These are phyloP conservation scores for Aurifilum marmelostoma DNA, from an alignment of 2,329 filamentous ascomycete genomes.

Conservation along the genomic window DNA sequence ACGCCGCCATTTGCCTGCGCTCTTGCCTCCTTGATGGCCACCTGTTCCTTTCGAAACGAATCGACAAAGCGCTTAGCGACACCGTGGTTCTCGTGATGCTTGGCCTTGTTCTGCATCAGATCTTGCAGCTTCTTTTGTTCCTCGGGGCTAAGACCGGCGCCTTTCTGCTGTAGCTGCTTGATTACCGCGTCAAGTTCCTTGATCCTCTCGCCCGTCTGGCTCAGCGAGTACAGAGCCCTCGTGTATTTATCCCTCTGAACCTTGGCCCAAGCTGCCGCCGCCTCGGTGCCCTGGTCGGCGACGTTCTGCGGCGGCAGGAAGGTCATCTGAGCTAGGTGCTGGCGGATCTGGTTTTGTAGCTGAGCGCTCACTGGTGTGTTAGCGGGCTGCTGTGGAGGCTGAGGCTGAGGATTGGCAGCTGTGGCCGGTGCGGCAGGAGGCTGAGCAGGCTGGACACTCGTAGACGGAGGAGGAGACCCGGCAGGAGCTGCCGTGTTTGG, in stretches of 20 bases:
- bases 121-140: constrained; percentile 50
- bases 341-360: constrained; percentile 43
- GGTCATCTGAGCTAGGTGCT: constrained; percentile 52
- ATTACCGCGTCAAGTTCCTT: constrained; percentile 46
- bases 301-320: constrained; percentile 50
- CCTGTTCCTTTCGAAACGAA: constrained; percentile 51
- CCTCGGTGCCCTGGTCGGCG: constrained; percentile 47
- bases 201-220: constrained; percentile 47
- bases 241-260: constrained; percentile 53
- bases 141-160: constrained; percentile 49
- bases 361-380: neutral
- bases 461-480: constrained; percentile 17
- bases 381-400: constrained; percentile 30
- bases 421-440: constrained; percentile 20
- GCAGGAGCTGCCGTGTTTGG: constrained; percentile 23
- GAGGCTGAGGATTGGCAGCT: constrained; percentile 32
- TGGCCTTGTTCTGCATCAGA: constrained; percentile 48
- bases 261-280: constrained; percentile 50
- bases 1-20: constrained; percentile 30
- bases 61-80: constrained; percentile 55
- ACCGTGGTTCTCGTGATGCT: constrained; percentile 47
- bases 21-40: constrained; percentile 37
- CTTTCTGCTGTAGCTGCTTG: constrained; percentile 47
- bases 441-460: constrained; percentile 23
- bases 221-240: constrained; percentile 54